Base-by-base conservation (phyloP, 2,329 filamentous ascomycete species). In the Pseudopyrenochaeta lycopersici region DNA sequence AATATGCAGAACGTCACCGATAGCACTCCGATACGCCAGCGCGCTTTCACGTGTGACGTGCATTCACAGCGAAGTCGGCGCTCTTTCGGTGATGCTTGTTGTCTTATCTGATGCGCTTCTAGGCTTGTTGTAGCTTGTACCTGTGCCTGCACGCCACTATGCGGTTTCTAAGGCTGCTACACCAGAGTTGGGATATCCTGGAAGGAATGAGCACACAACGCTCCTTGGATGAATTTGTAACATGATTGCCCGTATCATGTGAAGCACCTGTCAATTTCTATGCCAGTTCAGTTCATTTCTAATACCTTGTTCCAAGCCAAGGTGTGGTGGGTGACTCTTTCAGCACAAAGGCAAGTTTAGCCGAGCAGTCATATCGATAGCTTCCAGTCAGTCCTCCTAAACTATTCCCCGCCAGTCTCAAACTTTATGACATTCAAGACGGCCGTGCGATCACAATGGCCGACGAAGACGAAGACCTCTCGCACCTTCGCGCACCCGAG, bases 401-500 rank as follows among this genome's bases (percentile, higher is more conserved):
- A 38, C 42, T 36, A 35, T 32, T 49, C 42, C 52, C 45, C 44
- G 21, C 46, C 27, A 44, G 29, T 32, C 15, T 12, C 45, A 52
- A 32, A 21, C 15, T 17, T 35, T 3, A 23, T n/a, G 21, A 18
- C 27, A 39, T 10, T 35, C 17, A 44, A 18, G 27, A 29, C n/a
- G 20, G 2, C 23, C 23, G 2, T 36, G 30, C 20, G 18, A 43
- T 42, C 47, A 54, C 31, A 46, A 74, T 75, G 72, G 71, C 68
- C 17, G 72, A 76, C 60, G 67, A 71, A 58, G 72, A 76, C 48
- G 73, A 76, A 48, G 72, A 76, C 20, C 45, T 65, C 4, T 62
- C 70, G 39, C 63, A 68, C 29, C 49, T 73, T 42, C 60, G 58
- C 35, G 65, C 46, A 20, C 59, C 62, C 3, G 63, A 67, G 6